Percentiles rank a stretch among this genome's conserved stretches.
phyloP scores from a whole-genome alignment of 148 eudicot genomes.

The Gaultheria prostrata region DNA sequence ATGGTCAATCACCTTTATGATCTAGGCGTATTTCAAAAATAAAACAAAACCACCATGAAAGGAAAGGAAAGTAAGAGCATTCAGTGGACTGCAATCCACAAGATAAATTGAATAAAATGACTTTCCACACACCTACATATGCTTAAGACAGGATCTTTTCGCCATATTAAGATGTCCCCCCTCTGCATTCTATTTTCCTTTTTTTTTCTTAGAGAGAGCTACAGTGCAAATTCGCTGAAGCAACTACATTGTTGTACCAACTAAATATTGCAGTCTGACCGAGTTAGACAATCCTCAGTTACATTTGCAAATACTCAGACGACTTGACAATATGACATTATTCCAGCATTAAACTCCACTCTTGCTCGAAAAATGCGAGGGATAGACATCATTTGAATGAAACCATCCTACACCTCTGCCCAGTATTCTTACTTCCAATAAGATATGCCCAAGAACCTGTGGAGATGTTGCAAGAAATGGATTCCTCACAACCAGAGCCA shows the following conservation, averaged over 20 bases:
- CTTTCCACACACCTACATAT: background rate
- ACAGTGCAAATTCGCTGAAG: background rate
- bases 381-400: background rate
- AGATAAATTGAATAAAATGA: background rate
- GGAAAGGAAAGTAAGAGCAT: background rate
- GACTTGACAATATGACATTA: background rate
- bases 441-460: background rate
- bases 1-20: background rate
- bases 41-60: background rate
- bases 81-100: background rate
- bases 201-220: background rate
- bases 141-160: background rate
- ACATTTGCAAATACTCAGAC: background rate
- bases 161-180: too few relatives aligned
- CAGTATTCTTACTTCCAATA: background rate
- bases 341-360: background rate
- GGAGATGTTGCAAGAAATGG: conserved; percentile 1
- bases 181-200: background rate
- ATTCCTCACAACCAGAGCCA: background rate
- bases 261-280: background rate
- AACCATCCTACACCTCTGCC: background rate
- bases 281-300: background rate
- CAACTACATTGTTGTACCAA: background rate
- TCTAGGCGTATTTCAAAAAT: background rate
- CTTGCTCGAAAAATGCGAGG: background rate